Conservation (phyloP, 2,329 filamentous ascomycete species). For the Nemania sp. region DNA sequence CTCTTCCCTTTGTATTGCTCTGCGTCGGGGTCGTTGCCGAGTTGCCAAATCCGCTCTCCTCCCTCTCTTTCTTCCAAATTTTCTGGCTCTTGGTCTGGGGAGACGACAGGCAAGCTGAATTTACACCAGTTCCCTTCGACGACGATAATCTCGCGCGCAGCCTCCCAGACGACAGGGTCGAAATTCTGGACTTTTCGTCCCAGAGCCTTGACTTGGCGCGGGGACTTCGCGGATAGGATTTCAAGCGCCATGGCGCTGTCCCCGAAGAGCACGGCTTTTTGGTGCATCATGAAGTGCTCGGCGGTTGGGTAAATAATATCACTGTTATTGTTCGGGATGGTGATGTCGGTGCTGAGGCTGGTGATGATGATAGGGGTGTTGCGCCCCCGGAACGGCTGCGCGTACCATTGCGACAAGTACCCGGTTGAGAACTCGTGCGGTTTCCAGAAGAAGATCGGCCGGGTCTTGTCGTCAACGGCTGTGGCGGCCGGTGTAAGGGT, state of each 20-base stretch:
- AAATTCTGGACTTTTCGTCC: conserved; percentile 60
- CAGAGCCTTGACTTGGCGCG: conserved; percentile 54
- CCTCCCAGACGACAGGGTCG: conserved; percentile 53
- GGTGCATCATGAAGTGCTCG: conserved; percentile 50
- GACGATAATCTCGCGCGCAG: conserved; percentile 57
- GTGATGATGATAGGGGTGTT: no score
- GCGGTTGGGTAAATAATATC: conserved; percentile 49
- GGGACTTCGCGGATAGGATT: conserved; percentile 52
- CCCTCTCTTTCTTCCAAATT: background rate
- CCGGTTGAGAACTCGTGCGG: conserved; percentile 17
- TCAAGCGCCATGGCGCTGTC: conserved; percentile 47
- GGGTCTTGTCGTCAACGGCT: background rate
- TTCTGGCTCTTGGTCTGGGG: background rate
- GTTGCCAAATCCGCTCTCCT: conserved; percentile 16
- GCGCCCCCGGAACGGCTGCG: conserved; percentile 26
- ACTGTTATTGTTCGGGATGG: background rate
- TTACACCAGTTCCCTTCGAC: conserved; percentile 61
- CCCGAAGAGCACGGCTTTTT: conserved; percentile 31
- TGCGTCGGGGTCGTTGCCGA: conserved; percentile 16
- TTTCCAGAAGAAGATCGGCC: conserved; percentile 28
- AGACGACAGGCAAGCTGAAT: conserved; percentile 51
- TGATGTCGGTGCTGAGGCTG: no score
- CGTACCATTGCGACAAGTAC: conserved; percentile 30
- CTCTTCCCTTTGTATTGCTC: conserved; percentile 41
- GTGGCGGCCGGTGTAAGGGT: background rate